Conservation (phyloP, 345 rosid genomes). For the Geranium brycei region DNA sequence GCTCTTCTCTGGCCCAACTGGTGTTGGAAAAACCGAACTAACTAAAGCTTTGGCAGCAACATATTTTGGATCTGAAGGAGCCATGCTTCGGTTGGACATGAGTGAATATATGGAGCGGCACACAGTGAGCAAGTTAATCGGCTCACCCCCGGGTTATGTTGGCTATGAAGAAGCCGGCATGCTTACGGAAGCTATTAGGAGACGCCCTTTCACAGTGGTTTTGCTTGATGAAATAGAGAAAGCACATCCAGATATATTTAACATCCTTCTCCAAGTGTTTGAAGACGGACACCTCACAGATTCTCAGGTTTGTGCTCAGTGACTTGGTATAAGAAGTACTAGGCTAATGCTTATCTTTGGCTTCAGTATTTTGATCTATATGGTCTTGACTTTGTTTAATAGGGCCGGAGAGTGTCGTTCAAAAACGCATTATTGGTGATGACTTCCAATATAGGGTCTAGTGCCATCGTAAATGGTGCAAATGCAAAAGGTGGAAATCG, state of each 20-base stretch:
- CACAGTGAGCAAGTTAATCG: slow-evolving; percentile 87
- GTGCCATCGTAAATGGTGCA: slow-evolving; percentile 27
- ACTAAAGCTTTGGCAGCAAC: slow-evolving; percentile 75
- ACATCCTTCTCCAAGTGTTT: slow-evolving; percentile 88
- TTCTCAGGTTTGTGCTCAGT: slow-evolving; percentile 58
- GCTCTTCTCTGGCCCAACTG: slow-evolving; percentile 98
- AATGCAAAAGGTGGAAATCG: slow-evolving; percentile 67
- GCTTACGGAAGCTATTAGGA: slow-evolving; percentile 93
- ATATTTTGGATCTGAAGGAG: slow-evolving; percentile 86
- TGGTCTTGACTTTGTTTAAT: neutral
- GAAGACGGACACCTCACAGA: slow-evolving; percentile 98
- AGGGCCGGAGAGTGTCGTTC: slow-evolving; percentile 93
- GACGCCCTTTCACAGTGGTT: slow-evolving; percentile 74
- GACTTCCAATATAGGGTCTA: slow-evolving; percentile 91
- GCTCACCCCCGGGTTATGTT: slow-evolving; percentile 92
- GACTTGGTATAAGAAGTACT: neutral
- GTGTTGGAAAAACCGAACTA: slow-evolving; percentile 95
- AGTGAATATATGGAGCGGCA: slow-evolving; percentile 99
- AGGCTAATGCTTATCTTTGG: no score
- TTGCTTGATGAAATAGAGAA: slow-evolving; percentile 83
- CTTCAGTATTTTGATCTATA: no score
- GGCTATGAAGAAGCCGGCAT: slow-evolving; percentile 89
- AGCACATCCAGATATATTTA: slow-evolving; percentile 94
- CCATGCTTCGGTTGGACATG: slow-evolving; percentile 96
- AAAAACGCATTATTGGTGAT: slow-evolving; percentile 84